phyloP scores from a whole-genome alignment of 208 protist species.

The Phytomonas sp. region DNA sequence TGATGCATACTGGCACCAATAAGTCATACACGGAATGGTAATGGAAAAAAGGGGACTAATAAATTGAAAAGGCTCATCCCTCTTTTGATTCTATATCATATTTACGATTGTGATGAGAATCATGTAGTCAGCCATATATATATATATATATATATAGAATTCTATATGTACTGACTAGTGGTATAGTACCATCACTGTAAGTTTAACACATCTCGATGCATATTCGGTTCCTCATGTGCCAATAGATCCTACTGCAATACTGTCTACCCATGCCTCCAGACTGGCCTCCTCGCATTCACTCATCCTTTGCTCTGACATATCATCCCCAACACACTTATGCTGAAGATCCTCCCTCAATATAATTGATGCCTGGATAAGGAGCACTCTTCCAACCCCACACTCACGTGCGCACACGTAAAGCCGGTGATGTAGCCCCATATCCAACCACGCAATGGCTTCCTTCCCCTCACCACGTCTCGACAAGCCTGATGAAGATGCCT shows the following conservation, averaged over 20 bases:
- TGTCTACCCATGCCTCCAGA: conserved; percentile 29
- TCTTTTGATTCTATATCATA: background rate
- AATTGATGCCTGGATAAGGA: conserved; percentile 41
- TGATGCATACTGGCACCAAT: background rate
- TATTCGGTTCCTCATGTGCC: background rate
- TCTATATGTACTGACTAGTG: background rate
- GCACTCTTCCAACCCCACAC: conserved; percentile 44
- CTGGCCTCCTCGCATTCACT: conserved; percentile 15
- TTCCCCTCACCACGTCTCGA: conserved; percentile 7
- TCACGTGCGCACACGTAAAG: conserved; percentile 34
- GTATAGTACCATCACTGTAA: background rate
- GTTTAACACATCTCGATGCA: background rate
- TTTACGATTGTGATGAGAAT: background rate
- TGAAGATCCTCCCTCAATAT: conserved; percentile 6
- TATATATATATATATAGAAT: conserved; percentile 2
- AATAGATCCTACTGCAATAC: conserved; percentile 15
- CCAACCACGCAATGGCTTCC: conserved; percentile 47
- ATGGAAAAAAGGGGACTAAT: background rate
- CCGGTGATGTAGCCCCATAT: conserved; percentile 14
- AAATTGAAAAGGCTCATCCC: background rate
- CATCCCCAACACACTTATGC: conserved; percentile 7
- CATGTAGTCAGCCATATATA: background rate
- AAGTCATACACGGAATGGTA: background rate
- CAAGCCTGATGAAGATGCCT: background rate
- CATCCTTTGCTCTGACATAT: background rate